Evolutionary conservation across 495 filamentous ascomycete genomes (phyloP).

Genomic region (Neurospora sublineolata): DNA sequence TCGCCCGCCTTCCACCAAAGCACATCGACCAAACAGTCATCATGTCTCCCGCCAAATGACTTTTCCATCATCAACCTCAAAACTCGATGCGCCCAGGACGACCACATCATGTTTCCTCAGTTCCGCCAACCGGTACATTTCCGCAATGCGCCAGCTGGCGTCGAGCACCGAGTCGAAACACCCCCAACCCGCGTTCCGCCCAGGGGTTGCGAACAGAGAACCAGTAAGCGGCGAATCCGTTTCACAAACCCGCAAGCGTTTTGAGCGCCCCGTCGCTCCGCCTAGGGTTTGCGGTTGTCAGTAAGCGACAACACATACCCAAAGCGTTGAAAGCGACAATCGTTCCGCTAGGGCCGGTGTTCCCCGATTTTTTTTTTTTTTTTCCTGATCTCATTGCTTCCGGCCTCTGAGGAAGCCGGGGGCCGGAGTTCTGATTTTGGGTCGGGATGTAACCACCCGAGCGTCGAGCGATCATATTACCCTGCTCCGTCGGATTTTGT

Average conservation of each 20-base stretch:
- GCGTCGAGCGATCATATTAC: neutral
- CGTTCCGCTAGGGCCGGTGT: neutral
- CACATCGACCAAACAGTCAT: neutral
- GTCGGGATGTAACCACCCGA: neutral
- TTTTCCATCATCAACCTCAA: neutral
- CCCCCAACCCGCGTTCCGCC: constrained; percentile 5
- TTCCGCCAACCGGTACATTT: neutral
- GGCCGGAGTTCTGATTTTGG: neutral
- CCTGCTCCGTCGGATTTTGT: neutral
- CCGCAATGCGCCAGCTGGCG: neutral
- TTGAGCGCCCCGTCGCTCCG: constrained; percentile 6
- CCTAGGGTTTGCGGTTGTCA: neutral
- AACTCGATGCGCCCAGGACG: neutral
- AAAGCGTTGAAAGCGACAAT: neutral
- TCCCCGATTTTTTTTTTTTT: neutral
- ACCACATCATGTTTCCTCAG: neutral
- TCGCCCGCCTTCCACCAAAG: neutral
- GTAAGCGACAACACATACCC: neutral
- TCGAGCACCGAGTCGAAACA: neutral
- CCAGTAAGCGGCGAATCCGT: constrained; percentile 7
- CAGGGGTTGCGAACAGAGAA: constrained; percentile 6
- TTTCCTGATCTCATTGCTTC: neutral
- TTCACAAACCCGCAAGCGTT: constrained; percentile 3
- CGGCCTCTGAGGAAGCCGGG: neutral
- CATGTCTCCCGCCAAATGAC: neutral